Base-by-base conservation (phyloP, 495 filamentous ascomycete genomes). In the Tuber brumale region DNA sequence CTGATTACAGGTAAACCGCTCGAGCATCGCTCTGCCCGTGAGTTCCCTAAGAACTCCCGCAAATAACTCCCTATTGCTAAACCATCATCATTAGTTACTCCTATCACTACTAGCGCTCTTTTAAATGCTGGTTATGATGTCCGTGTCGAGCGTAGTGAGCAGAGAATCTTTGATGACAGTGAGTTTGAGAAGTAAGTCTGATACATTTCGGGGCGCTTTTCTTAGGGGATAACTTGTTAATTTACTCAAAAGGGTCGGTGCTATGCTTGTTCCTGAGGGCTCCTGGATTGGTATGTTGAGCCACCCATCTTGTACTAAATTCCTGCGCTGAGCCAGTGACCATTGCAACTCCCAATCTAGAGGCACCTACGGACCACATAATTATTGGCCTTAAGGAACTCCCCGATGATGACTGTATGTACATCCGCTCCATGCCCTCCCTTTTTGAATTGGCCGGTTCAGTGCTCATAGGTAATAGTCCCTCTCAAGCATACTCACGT, bases 361-460 rank as follows among this genome's bases (percentile, higher is more conserved):
- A 88, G 82, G 92, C 90, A 0, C 93, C 95, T 37, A 86, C 87
- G 78, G 89, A 93, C 75, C 89, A 94, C 81, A 93, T 94, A 81
- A 93, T 97, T 80, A 87, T 97, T 76, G 95, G 95, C 51, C 87
- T 99, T 71, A 99, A 99, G 88, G 95, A 97, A 86, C 88, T 97
- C 23, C 93, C 92, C 10, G 94, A 96, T 82, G 92, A 97, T 80
- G 89, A 91, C 45, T 94, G 88, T 87, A 84, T 85, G 86, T 84
- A 37, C 44, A 27, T 70, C 21, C 42, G 44, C 19, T 16, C 69
- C 43, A 70, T 70, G 71, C 7, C 35, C 18, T n/a, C 39, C 45
- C 69, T 57, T n/a, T n/a, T 39, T 73, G 7, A 3, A 69, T 72
- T 72, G 45, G 19, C 45, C 23, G 10, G 48, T 39, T 72, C 48